Base-by-base conservation (phyloP, 495 filamentous ascomycete genomes). In the Penicillium salamii region DNA sequence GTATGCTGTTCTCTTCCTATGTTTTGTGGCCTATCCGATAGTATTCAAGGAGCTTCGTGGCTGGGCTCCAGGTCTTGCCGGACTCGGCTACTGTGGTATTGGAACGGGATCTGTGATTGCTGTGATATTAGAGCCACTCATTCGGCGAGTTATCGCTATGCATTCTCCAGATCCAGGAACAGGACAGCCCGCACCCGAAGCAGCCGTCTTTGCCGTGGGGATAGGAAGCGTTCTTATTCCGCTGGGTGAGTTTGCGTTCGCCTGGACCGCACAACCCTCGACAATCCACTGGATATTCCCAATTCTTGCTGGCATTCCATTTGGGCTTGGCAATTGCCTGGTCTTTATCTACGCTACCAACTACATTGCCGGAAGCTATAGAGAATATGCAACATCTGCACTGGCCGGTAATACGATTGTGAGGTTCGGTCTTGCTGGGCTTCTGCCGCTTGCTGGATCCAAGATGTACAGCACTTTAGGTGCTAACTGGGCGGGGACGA, bases 21-120 rank as follows among this genome's bases (percentile, higher is more conserved):
- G 88, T 29, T 92, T 95, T 66, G 81, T 87, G 20, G 86, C 86
- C 15, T 69, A 66, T 21, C 89, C 89, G 2, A 82, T 91, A 34
- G 80, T 91, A 35, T 91, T 89, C 63, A 67, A 77, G 13, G 65
- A 85, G 13, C 61, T 83, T 39, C 84, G 88, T 7, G 79, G 81
- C 45, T 92, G 88, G 88, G 69, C 70, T 0, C 68, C 79, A 2
- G 80, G 83, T 17, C 55, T 85, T 15, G 76, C 80, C 0, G 88
- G 87, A 2, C 80, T 92, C 0, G 70, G 85, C 14, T 92, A 87
- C 59, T 60, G 78, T 5, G 87, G 88, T 11, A 88, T 93, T 31
- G 86, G 85, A 18, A 62, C 80, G 40, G 89, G 89, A 35, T 87
- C 90, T 78, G 51, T 85, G 0, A 17, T 79, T 1, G 86, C 75